Evolutionary conservation across 331 rosid genomes (phyloP), one percentile per base, ranked within the genome.

Genomic region (Ulmus americana): DNA sequence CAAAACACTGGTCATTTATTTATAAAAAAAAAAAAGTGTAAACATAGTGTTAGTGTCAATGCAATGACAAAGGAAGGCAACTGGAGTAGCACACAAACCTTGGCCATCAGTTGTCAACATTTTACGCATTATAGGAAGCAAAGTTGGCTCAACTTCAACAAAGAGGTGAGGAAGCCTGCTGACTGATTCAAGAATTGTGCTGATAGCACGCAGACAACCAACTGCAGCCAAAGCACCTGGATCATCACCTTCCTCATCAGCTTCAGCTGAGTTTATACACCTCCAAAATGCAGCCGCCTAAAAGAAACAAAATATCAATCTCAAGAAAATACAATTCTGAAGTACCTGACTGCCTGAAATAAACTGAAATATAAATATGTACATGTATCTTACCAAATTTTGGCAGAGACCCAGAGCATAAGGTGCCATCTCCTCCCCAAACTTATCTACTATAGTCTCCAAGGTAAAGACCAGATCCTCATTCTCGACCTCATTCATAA

Each of bases 251-350:
- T 91, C 97, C 15, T 88, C 96, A 20, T 86, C 96, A 62, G 87
- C 94, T 77, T 91, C 97, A 59, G 96, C 87, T 7, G 87, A 81
- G 76, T 83, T 85, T 86, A 91, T 86, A 79, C 97, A 91, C 87
- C 97, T 88, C 97, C 97, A 88, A 79, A 91, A 91, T 53, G 97
- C 94, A 56, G 90, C 85, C 2, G 96, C 96, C 97, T 91, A 77
- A 65, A 69, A 44, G 59, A 43, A 41, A 59, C 18, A 42, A 62
- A 66, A 14, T 7, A 40, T 28, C 10, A 61, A 52, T 40, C 50
- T 79, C 40, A 43, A 10, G 59, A 39, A 55, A 50, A 28, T 49
- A 55, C 41, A n/a, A 47, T 10, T 5, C 59, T 15, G 15, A 48
- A 13, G 45, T 46, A 61, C 15, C 43, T 61, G 39, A 9, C 4